phyloP scores from a whole-genome alignment of 1,284 basidiomycete species.

The Schizopora paradoxa region DNA sequence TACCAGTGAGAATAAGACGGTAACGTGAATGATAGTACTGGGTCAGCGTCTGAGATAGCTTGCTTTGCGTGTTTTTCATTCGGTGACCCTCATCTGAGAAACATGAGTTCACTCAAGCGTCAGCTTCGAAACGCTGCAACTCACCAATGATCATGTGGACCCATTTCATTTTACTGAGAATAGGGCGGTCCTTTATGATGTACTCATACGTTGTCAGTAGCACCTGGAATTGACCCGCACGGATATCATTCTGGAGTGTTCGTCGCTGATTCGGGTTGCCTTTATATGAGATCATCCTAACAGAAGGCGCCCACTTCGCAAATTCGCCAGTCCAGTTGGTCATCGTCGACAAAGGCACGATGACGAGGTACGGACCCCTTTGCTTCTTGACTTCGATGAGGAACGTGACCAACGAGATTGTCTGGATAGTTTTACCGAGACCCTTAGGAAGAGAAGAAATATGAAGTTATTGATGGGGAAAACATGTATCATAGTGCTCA shows the following conservation, averaged over 20 bases:
- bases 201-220: conserved; percentile 98
- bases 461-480: conserved; percentile 16
- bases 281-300: conserved; percentile 88
- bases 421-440: conserved; percentile 95
- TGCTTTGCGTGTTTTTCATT: conserved; percentile 99
- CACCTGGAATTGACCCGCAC: conserved; percentile 87
- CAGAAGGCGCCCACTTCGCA: conserved; percentile 91
- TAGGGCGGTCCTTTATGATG: conserved; percentile 95
- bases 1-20: conserved; percentile 96
- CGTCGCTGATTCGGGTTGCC: conserved; percentile 85
- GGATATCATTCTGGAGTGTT: conserved; percentile 67
- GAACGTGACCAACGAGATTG: conserved; percentile 94
- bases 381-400: conserved; percentile 92
- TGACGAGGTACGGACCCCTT: conserved; percentile 93
- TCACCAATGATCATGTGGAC: conserved; percentile 95
- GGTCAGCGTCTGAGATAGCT: conserved; percentile 89
- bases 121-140: conserved; percentile 22
- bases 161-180: conserved; percentile 93
- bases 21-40: conserved; percentile 92
- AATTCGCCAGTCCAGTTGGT: conserved; percentile 99
- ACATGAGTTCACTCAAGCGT: conserved; percentile 8
- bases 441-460: conserved; percentile 53
- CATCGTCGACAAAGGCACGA: conserved; percentile 97
- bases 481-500: conserved; percentile 33
- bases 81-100: conserved; percentile 91